Conservation (phyloP, 345 rosid species). For the Gossypium thurberi region DNA sequence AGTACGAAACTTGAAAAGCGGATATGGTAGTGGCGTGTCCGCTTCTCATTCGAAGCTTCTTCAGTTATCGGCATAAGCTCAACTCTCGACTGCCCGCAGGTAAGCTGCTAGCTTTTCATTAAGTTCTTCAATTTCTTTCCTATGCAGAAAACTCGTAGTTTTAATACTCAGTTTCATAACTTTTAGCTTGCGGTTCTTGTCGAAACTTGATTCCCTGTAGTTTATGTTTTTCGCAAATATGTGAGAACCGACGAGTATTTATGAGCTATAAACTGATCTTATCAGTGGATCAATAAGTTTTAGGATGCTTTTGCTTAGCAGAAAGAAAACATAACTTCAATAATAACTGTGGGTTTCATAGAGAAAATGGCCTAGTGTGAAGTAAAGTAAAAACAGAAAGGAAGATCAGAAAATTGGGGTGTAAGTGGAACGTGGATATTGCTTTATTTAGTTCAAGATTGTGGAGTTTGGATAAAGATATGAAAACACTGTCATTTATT, state of each 20-base stretch:
- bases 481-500: neutral
- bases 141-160: neutral
- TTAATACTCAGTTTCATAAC: neutral
- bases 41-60: conserved; percentile 8
- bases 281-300: neutral
- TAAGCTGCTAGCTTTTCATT: neutral
- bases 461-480: neutral
- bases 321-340: neutral
- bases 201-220: neutral
- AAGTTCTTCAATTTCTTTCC: neutral
- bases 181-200: neutral
- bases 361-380: neutral
- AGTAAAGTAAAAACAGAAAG: neutral
- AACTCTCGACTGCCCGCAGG: neutral
- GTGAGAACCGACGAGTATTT: neutral
- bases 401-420: neutral
- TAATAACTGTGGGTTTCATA: neutral
- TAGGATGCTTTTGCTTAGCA: neutral
- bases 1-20: neutral
- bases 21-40: neutral
- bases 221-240: neutral
- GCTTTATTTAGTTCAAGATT: neutral
- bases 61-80: neutral
- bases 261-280: neutral
- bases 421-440: neutral